Conservation (phyloP, 805 yeast genomes). For the Saccharomycopsis sp. region DNA sequence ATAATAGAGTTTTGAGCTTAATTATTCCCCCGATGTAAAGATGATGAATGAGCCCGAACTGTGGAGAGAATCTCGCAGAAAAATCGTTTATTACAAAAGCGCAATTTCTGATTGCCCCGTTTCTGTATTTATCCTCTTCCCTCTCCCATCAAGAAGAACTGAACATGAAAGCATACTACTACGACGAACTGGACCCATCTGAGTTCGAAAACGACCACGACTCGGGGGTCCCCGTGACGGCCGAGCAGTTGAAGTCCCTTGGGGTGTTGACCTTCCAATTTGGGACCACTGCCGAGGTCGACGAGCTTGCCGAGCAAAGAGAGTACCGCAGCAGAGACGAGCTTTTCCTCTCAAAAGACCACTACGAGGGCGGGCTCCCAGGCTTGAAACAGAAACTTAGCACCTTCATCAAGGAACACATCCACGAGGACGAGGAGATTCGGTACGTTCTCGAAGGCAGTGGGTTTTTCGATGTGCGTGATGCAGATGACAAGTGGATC, state of each 20-base stretch:
- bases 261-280: constrained; percentile 62
- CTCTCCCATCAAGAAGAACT: too few relatives aligned
- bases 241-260: constrained; percentile 40
- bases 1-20: constrained; percentile 36
- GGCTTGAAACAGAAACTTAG: constrained; percentile 57
- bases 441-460: constrained; percentile 82
- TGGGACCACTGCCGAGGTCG: too few relatives aligned
- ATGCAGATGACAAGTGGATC: constrained; percentile 58
- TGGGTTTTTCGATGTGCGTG: constrained; percentile 86
- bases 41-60: too few relatives aligned
- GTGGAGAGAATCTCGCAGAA: too few relatives aligned
- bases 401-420: constrained; percentile 72
- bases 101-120: too few relatives aligned
- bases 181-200: constrained; percentile 50
- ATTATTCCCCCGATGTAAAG: constrained; percentile 35
- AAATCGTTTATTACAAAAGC: too few relatives aligned
- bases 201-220: constrained; percentile 66
- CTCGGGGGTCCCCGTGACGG: constrained; percentile 50
- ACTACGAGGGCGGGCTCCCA: constrained; percentile 52
- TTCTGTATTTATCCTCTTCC: too few relatives aligned
- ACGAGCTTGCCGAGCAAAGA: constrained; percentile 58
- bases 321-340: constrained; percentile 73
- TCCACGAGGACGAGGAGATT: constrained; percentile 96
- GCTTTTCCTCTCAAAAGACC: constrained; percentile 47
- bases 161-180: constrained; percentile 52